Base-by-base conservation (phyloP, 345 rosid species). In the Toxicodendron radicans region DNA sequence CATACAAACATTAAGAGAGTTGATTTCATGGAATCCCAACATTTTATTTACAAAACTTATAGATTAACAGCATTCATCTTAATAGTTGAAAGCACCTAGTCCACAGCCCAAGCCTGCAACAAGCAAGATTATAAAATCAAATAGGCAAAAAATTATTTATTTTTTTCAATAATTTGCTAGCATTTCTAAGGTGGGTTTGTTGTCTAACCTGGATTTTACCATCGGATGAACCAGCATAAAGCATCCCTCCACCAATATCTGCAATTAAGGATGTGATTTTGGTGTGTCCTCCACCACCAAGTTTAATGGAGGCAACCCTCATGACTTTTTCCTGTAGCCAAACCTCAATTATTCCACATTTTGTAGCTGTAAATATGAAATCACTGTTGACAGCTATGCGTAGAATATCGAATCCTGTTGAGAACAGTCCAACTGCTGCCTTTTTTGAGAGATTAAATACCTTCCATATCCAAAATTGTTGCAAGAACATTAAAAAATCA, bases 181-280 rank as follows among this genome's bases (percentile, higher is more conserved):
- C 38, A 27, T 59, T 10, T 56, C 30, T 8, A 56, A 16, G 38
- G 33, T 27, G 33, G 63, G 33, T 45, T 59, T 30, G 20, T 10
- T 24, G 24, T 9, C 56, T 3, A 17, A 90, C 94, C 89, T 86
- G 86, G 45, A 90, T 83, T 83, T 80, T 86, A 51, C 92, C 95
- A 45, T 88, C 91, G 20, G 91, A 87, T 58, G 85, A 75, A 9
- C 82, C 91, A 14, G 88, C 85, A 61, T 74, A 90, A 18, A 90
- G 80, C 89, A 90, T 80, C 41, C 80, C 81, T 59, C 88, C 86
- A 9, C 84, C 86, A 12, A 4, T 32, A 46, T 88, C 91, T 0
- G 86, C 45, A 1, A 71, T 69, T 74, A 90, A 52, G 27, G 86
- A 81, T 57, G 89, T 80, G 32, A 78, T 70, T 79, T 73, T 88